Evolutionary conservation across 1,284 basidiomycete genomes (phyloP).

Genomic region (Anthracocystis panici-leucophaei): DNA sequence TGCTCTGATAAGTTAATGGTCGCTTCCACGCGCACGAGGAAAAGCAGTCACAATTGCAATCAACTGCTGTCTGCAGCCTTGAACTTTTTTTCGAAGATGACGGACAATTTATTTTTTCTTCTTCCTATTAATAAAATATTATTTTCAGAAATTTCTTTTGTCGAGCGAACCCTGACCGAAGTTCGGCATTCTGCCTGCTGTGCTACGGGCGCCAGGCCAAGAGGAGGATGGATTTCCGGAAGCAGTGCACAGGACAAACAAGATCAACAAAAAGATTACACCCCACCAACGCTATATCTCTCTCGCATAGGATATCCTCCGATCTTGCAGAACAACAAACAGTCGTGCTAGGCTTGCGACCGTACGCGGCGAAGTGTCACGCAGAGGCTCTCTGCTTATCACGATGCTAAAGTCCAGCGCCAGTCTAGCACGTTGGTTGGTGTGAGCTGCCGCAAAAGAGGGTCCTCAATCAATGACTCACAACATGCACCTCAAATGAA

Average conservation of each 20-base stretch:
- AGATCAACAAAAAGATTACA: too few relatives aligned
- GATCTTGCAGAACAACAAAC: conserved; percentile 7
- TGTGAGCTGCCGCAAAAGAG: conserved; percentile 6
- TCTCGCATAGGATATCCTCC: conserved; percentile 1
- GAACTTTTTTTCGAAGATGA: conserved; percentile 11
- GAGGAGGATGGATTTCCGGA: neutral
- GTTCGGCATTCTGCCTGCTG: conserved; percentile 27
- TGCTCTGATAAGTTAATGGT: neutral
- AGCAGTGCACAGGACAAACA: conserved; percentile 1
- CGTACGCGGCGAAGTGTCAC: too few relatives aligned
- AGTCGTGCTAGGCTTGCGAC: too few relatives aligned
- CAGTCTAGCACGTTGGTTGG: neutral
- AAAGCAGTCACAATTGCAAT: neutral
- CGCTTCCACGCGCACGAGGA: conserved; percentile 6
- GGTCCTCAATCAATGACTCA: too few relatives aligned
- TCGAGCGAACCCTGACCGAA: conserved; percentile 39
- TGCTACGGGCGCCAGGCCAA: conserved; percentile 22
- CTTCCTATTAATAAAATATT: too few relatives aligned
- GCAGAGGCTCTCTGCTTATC: neutral
- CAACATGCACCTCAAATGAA: neutral
- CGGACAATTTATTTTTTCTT: conserved; percentile 2
- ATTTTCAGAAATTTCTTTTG: neutral
- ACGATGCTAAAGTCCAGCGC: neutral
- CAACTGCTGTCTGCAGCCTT: neutral
- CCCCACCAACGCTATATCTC: too few relatives aligned